Evolutionary conservation across 2,329 filamentous ascomycete species (phyloP).

Genomic region (Cladophialophora yegresii): DNA sequence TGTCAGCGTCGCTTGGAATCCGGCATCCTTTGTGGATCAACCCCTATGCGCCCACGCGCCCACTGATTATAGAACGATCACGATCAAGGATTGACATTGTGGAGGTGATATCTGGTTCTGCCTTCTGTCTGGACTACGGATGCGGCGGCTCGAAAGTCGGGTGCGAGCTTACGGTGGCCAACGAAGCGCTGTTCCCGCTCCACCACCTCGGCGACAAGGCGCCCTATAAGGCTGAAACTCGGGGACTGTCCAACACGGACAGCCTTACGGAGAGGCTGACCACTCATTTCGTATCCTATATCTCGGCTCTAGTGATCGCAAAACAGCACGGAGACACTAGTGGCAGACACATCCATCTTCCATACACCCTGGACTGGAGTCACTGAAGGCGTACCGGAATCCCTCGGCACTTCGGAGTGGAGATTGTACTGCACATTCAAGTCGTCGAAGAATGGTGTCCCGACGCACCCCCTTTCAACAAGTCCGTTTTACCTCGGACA

Average conservation of each 20-base stretch:
- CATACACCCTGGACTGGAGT: background rate
- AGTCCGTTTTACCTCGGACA: background rate
- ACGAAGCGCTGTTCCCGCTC: background rate
- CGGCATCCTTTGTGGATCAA: slow-evolving; percentile 4
- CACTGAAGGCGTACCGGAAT: background rate
- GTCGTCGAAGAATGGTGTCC: background rate
- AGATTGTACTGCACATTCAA: background rate
- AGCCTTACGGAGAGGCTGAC: slow-evolving; percentile 6
- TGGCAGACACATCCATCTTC: background rate
- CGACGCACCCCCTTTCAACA: background rate
- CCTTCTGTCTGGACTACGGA: background rate
- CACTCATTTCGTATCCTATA: background rate
- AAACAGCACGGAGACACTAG: background rate
- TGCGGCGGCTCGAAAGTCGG: background rate
- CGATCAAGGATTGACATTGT: slow-evolving; percentile 1
- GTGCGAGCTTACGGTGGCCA: background rate
- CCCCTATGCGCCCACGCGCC: background rate
- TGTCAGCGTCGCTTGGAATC: slow-evolving; percentile 26
- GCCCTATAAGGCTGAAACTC: slow-evolving; percentile 18
- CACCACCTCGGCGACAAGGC: slow-evolving; percentile 7
- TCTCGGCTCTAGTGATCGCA: slow-evolving; percentile 5
- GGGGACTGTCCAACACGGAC: background rate
- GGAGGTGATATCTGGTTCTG: slow-evolving; percentile 4
- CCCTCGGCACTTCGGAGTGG: background rate
- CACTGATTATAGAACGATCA: background rate